A percentile compares a stretch with the other conserved stretches of the same genome.
Conservation (phyloP, 2,329 filamentous ascomycete genomes). For the Madurella fahalii region DNA sequence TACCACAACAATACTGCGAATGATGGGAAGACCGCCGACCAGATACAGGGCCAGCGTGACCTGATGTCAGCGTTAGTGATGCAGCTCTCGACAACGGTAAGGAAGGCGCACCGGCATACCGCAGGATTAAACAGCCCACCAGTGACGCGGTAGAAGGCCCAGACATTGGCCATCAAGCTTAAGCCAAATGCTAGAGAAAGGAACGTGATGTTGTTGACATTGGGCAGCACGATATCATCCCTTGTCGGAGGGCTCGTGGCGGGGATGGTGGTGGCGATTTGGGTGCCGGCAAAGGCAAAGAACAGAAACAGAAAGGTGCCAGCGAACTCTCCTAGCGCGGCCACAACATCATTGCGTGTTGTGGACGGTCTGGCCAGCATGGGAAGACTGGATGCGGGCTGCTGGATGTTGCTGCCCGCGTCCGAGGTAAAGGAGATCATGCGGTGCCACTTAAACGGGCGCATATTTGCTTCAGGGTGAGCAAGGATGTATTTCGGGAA, state of each 20-base stretch:
- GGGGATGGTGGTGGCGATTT: slow-evolving; percentile 25
- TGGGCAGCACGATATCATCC: slow-evolving; percentile 9
- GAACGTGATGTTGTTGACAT: slow-evolving; percentile 32
- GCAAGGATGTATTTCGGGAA: too few relatives aligned
- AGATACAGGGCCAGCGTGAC: slow-evolving; percentile 50
- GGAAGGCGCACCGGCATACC: slow-evolving; percentile 24
- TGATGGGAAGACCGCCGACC: slow-evolving; percentile 43
- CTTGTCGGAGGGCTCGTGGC: slow-evolving; percentile 5
- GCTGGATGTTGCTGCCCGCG: neutral
- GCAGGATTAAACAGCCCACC: slow-evolving; percentile 41
- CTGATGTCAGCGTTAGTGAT: slow-evolving; percentile 18
- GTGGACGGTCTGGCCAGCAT: slow-evolving; percentile 19
- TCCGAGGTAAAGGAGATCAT: slow-evolving; percentile 11
- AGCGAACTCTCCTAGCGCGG: slow-evolving; percentile 39
- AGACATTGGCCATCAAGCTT: slow-evolving; percentile 44
- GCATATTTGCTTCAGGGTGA: slow-evolving; percentile 1
- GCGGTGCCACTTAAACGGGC: slow-evolving; percentile 1
- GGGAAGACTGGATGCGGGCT: slow-evolving; percentile 10
- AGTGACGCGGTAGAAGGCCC: slow-evolving; percentile 47
- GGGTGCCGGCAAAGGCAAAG: slow-evolving; percentile 36
- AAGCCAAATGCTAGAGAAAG: slow-evolving; percentile 41
- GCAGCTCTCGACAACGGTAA: too few relatives aligned
- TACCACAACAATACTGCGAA: slow-evolving; percentile 45
- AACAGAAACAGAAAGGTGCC: slow-evolving; percentile 43
- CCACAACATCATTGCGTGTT: slow-evolving; percentile 30